Evolutionary conservation across 1,284 basidiomycete species (phyloP), one percentile per base, ranked within the genome.

Genomic region (Stereum hirsutum): DNA sequence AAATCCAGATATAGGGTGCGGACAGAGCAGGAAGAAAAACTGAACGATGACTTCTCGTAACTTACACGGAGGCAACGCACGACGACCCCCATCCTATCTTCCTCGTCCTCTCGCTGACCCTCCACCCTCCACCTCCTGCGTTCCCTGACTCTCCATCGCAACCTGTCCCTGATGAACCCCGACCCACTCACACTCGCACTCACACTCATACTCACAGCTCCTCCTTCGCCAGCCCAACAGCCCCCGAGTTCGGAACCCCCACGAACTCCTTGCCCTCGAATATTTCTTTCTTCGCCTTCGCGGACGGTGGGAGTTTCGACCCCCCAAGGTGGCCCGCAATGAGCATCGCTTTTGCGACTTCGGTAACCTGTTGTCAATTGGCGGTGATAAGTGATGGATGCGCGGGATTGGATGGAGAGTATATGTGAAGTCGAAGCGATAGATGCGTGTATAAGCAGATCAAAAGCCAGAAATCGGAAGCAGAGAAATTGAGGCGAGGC

Each of bases 401-500:
- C 19, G 12, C 14, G 39, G 5, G 14, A 28, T 27, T 10, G 11
- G 21, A 21, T 10, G 17, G n/a, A 52, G 4, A 53, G 47, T n/a
- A 46, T 41, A 11, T 61, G 11, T 41, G n/a, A 75, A 76, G 36
- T 68, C 54, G 45, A 81, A 79, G 37, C 70, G 65, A 5, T 70
- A 10, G 7, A 49, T 55, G 14, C 63, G 49, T 10, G 59, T 58
- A 39, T 81, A 50, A 41, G 57, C 50, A 0, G 71, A 68, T 6
- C 69, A 46, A 2, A 62, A 41, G n/a, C 60, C 54, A 0, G 65
- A 62, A 8, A 78, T 4, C 21, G 51, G 52, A 41, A 48, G 27
- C 20, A 30, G 7, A 8, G 21, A 15, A 4, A 27, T 23, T 34
- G 28, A 5, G 11, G 15, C 4, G 21, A 12, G 33, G 33, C 11